A percentile compares a stretch with the other conserved stretches of the same genome.
These are phyloP conservation scores for Boletellus ananiceps DNA, from an alignment of 768 basidiomycete species.

Conservation along the genomic window DNA sequence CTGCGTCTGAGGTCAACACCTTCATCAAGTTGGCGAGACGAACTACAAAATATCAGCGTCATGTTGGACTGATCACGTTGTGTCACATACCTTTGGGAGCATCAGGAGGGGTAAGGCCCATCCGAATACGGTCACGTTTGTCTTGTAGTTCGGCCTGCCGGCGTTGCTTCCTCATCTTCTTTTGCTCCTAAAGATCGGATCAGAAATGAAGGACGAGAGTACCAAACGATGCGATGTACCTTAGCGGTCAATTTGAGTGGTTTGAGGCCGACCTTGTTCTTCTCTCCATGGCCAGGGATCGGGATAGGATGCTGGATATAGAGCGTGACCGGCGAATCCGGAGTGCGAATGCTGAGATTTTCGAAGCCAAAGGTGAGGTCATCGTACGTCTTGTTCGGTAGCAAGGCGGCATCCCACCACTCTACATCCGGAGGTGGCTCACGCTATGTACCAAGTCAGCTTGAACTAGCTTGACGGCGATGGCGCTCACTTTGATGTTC, in stretches of 20 bases:
- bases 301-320: conserved; percentile 98
- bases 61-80: too few species aligned
- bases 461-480: not conserved
- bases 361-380: conserved; percentile 60
- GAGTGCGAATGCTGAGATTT: conserved; percentile 57
- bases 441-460: conserved; percentile 43
- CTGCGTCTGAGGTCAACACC: conserved; percentile 92
- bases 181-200: conserved; percentile 61
- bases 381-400: conserved; percentile 77
- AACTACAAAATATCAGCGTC: conserved; percentile 43
- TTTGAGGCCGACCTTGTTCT: conserved; percentile 71
- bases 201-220: not conserved
- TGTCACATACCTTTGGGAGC: conserved; percentile 75
- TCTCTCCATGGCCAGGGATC: conserved; percentile 86
- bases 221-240: conserved; percentile 30
- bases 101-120: conserved; percentile 95
- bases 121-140: conserved; percentile 88
- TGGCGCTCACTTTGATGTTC: conserved; percentile 65
- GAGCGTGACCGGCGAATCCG: conserved; percentile 74
- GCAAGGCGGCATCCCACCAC: conserved; percentile 94
- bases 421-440: conserved; percentile 85
- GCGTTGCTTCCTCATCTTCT: conserved; percentile 92
- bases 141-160: conserved; percentile 89
- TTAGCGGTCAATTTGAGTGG: conserved; percentile 92
- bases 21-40: conserved; percentile 96